A percentile compares a stretch with the other conserved stretches of the same genome.
Conservation (phyloP, 805 yeast genomes). For the Nakazawaea peltata region DNA sequence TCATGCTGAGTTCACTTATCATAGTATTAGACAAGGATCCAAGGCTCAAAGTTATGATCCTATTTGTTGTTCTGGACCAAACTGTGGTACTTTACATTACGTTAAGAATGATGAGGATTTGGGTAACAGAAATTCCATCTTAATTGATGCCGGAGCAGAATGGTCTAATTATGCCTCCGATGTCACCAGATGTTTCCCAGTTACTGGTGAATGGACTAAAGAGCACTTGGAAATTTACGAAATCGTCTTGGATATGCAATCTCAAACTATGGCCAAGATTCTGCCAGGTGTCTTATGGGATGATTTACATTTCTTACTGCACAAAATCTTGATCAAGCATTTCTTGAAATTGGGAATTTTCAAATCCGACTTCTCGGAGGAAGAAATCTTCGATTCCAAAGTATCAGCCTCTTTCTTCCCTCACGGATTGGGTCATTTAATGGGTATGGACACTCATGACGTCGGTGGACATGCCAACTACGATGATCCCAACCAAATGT, state of each 20-base stretch:
- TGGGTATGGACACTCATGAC: slow-evolving; percentile 96
- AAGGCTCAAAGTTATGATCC: slow-evolving; percentile 89
- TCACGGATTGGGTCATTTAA: slow-evolving; percentile 89
- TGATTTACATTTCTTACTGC: slow-evolving; percentile 72
- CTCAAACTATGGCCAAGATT: slow-evolving; percentile 57
- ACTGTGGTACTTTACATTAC: slow-evolving; percentile 87
- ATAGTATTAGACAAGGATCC: slow-evolving; percentile 89
- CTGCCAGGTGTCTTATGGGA: slow-evolving; percentile 87
- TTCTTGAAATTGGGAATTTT: slow-evolving; percentile 74
- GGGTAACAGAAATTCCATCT: slow-evolving; percentile 51
- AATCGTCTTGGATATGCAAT: slow-evolving; percentile 78
- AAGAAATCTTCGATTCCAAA: slow-evolving; percentile 63
- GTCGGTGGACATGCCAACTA: slow-evolving; percentile 87
- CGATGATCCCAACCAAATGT: slow-evolving; percentile 71
- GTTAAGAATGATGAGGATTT: slow-evolving; percentile 68
- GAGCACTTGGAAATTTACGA: slow-evolving; percentile 82
- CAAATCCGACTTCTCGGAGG: slow-evolving; percentile 40
- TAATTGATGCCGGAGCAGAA: slow-evolving; percentile 96
- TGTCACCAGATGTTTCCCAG: slow-evolving; percentile 93
- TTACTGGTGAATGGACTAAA: slow-evolving; percentile 79
- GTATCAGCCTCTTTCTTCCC: slow-evolving; percentile 82
- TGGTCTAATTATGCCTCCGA: slow-evolving; percentile 92
- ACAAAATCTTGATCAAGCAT: slow-evolving; percentile 62
- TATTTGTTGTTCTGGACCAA: slow-evolving; percentile 89
- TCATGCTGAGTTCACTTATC: slow-evolving; percentile 93